These are phyloP conservation scores for Quercus bicolor DNA, from an alignment of 306 rosid genomes.

Conservation along the genomic window DNA sequence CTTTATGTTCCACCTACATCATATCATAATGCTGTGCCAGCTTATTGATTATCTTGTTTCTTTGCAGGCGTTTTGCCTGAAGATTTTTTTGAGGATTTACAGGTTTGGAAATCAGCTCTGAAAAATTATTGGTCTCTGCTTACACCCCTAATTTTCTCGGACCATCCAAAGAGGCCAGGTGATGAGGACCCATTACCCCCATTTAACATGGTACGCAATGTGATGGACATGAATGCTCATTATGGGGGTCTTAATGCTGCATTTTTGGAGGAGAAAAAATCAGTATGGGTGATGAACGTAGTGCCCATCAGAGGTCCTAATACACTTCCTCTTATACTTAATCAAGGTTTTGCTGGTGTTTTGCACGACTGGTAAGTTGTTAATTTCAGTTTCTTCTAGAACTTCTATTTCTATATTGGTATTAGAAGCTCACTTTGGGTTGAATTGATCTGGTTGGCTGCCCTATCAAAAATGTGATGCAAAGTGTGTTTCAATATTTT, in stretches of 20 bases:
- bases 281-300: conserved; percentile 97
- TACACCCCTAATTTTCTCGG: conserved; percentile 95
- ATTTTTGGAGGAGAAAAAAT: conserved; percentile 76
- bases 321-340: conserved; percentile 84
- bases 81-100: conserved; percentile 75
- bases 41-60: conserved; percentile 33
- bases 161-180: conserved; percentile 99
- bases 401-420: conserved; percentile 1
- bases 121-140: conserved; percentile 90
- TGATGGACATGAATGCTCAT: conserved; percentile 91
- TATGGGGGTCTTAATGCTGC: conserved; percentile 93
- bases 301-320: conserved; percentile 72
- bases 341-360: conserved; percentile 91
- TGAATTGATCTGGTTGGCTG: not conserved
- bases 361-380: conserved; percentile 86
- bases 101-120: conserved; percentile 68
- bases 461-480: not conserved
- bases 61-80: conserved; percentile 82
- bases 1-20: conserved; percentile 13
- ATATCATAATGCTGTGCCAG: conserved; percentile 14
- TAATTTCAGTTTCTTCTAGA: conserved; percentile 15
- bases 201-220: conserved; percentile 94
- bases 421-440: not conserved
- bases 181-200: conserved; percentile 99
- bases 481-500: not conserved